Evolutionary conservation across 2,329 filamentous ascomycete species (phyloP).

Genomic region (Alternaria dauci): DNA sequence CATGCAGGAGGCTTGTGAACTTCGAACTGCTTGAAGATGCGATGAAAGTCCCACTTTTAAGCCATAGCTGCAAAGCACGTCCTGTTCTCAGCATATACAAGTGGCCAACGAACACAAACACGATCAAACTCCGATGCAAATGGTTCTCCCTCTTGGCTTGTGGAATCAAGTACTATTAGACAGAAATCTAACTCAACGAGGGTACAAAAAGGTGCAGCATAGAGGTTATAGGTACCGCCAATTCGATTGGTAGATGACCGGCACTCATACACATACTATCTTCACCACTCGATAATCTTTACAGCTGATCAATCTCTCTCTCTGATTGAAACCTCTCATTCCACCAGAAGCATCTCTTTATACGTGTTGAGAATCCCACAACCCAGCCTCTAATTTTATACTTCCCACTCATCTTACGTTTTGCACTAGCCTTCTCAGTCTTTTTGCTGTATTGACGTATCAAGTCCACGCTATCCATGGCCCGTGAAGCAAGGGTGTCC

Average conservation of each 20-base stretch:
- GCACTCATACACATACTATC: too few relatives aligned
- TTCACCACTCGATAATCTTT: too few relatives aligned
- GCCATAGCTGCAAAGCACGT: neutral
- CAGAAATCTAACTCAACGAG: neutral
- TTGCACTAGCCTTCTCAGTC: neutral
- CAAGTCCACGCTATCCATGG: neutral
- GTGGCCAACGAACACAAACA: neutral
- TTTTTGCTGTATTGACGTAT: neutral
- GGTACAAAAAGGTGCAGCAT: neutral
- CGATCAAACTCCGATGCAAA: neutral
- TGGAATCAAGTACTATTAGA: neutral
- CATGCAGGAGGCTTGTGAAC: neutral
- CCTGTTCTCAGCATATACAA: neutral
- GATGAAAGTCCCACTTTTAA: neutral
- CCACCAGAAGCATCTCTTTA: neutral
- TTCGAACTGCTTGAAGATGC: neutral
- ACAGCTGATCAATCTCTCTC: neutral
- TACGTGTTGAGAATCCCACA: neutral
- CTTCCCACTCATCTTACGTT: neutral
- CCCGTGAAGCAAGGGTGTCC: neutral
- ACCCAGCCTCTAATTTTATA: neutral
- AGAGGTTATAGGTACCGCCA: neutral
- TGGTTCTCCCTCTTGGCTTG: slow-evolving; percentile 1
- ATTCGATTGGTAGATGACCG: neutral
- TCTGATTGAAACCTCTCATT: neutral